Evolutionary conservation across 139 green algal species (phyloP).

Genomic region (Auxenochlorella protothecoides): DNA sequence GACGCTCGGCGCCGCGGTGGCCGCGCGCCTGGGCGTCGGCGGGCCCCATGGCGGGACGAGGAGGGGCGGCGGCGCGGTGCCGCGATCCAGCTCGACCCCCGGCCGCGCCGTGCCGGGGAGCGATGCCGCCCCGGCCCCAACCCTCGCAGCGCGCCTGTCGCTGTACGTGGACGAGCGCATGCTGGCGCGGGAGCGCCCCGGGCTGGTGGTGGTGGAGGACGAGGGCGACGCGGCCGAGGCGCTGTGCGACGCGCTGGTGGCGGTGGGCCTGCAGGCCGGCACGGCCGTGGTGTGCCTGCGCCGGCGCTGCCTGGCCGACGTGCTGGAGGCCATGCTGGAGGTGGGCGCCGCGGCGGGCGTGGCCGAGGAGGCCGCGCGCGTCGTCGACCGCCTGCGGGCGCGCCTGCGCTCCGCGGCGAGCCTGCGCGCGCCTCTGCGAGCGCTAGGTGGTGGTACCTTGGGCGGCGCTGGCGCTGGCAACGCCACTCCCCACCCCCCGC

Average conservation of each 20-base stretch:
- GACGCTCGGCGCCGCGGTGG: too few species aligned
- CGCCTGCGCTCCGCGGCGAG: constrained; percentile 46
- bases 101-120: not conserved
- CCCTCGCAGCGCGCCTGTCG: constrained; percentile 16
- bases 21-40: too few species aligned
- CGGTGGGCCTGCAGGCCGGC: constrained; percentile 16
- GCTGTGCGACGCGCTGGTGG: constrained; percentile 19
- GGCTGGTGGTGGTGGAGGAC: constrained; percentile 50
- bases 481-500: constrained; percentile 11
- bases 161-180: constrained; percentile 52
- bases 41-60: too few species aligned
- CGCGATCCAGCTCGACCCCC: too few species aligned
- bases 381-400: constrained; percentile 58
- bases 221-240: constrained; percentile 7
- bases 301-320: constrained; percentile 51
- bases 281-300: constrained; percentile 21
- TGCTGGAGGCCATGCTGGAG: constrained; percentile 67
- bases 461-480: constrained; percentile 19
- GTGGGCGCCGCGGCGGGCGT: constrained; percentile 57
- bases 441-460: not conserved
- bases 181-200: constrained; percentile 45
- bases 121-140: not conserved
- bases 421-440: not conserved
- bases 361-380: constrained; percentile 31
- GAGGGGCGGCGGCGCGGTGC: too few species aligned